phyloP scores from a whole-genome alignment of 1,284 basidiomycete genomes.

The Ceratobasidium sp. region DNA sequence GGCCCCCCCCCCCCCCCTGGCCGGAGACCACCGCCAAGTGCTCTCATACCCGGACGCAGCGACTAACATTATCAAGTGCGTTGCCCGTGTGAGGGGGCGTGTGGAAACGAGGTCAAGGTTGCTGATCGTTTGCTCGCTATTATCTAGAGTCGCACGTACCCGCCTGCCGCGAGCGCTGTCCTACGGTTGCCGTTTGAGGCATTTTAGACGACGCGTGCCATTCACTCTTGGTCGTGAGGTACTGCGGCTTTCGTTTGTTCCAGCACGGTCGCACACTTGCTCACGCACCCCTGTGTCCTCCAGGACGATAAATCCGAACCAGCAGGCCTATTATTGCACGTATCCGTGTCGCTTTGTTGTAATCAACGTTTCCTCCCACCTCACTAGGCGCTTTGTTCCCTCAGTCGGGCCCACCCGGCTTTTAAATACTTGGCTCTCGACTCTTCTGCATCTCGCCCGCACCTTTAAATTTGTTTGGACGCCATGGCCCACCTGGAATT shows the following conservation, averaged over 20 bases:
- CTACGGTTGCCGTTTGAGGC: neutral
- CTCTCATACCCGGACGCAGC: neutral
- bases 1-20: neutral
- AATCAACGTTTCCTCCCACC: neutral
- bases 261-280: neutral
- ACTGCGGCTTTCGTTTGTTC: constrained; percentile 2
- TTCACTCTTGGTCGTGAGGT: neutral
- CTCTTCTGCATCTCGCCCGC: neutral
- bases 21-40: neutral
- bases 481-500: constrained; percentile 12
- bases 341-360: neutral
- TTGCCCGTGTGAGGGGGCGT: neutral
- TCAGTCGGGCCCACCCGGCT: neutral
- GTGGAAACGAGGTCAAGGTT: neutral
- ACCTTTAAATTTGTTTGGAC: neutral
- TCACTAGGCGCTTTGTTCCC: constrained; percentile 13
- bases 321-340: neutral
- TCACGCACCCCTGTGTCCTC: neutral
- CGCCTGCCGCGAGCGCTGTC: too few relatives aligned
- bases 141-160: neutral
- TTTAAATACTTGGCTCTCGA: neutral
- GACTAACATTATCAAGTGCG: neutral
- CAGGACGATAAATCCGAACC: too few relatives aligned
- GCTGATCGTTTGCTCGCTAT: neutral
- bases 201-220: neutral